phyloP scores from a whole-genome alignment of 2,329 filamentous ascomycete species.

The Cladosporium sp. region DNA sequence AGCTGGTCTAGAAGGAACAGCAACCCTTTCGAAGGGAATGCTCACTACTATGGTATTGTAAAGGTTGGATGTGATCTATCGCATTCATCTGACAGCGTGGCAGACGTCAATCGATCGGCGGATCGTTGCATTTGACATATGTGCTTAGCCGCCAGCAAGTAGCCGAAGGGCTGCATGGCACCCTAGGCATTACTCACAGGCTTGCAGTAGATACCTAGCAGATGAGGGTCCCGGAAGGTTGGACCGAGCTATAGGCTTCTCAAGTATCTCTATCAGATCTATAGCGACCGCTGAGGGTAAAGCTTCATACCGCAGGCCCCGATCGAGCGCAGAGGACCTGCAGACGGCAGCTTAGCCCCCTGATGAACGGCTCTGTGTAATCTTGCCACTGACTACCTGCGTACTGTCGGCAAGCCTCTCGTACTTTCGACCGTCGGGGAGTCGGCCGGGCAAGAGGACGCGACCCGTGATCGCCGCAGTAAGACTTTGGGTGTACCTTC shows the following conservation, averaged over 20 bases:
- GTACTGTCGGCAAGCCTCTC: background rate
- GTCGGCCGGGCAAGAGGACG: background rate
- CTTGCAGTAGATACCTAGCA: background rate
- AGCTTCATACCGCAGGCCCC: background rate
- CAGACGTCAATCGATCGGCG: background rate
- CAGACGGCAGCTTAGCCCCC: background rate
- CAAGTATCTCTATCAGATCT: background rate
- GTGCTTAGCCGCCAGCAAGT: constrained; percentile 1
- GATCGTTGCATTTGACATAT: constrained; percentile 4
- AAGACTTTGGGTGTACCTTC: background rate
- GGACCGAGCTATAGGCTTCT: background rate
- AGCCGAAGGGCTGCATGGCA: background rate
- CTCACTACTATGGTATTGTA: background rate
- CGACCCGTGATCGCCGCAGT: background rate
- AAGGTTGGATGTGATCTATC: background rate
- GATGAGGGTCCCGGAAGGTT: background rate
- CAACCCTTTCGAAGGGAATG: background rate
- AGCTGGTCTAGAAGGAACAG: constrained; percentile 11
- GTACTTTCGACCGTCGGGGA: background rate
- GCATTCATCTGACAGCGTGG: background rate
- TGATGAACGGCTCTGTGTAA: constrained; percentile 3
- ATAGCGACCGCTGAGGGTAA: background rate
- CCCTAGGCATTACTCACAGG: no score
- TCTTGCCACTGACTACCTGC: background rate
- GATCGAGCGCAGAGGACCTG: background rate